These are phyloP conservation scores for Primulina tabacum DNA, from an alignment of 257 asterid species.

Conservation along the genomic window DNA sequence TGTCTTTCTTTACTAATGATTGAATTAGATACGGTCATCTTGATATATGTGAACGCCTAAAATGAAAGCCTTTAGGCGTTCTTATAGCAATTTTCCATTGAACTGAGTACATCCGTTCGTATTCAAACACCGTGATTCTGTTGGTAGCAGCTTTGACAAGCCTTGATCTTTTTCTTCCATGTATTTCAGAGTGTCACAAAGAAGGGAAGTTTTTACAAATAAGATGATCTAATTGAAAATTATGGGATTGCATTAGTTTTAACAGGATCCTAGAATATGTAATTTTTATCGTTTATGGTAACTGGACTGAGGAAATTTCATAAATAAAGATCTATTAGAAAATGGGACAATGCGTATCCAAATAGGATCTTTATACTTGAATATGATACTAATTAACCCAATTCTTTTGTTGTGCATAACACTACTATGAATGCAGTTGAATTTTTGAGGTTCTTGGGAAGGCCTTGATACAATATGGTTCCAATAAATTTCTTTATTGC, in stretches of 20 bases:
- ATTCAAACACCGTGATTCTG: not conserved
- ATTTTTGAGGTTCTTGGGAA: not conserved
- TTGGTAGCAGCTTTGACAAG: not conserved
- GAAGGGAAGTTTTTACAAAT: constrained; percentile 9
- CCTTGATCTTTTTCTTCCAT: not conserved
- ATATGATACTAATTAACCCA: constrained; percentile 2
- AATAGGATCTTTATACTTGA: not conserved
- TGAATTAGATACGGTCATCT: constrained; percentile 1
- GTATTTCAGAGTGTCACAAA: not conserved
- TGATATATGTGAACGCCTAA: not conserved
- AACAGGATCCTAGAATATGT: not conserved
- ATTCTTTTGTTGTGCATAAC: not conserved
- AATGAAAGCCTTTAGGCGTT: not conserved
- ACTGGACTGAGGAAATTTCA: not conserved
- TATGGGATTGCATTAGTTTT: not conserved
- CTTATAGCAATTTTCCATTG: not conserved
- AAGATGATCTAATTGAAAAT: constrained; percentile 10
- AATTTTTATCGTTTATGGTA: not conserved
- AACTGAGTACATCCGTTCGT: not conserved
- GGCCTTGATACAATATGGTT: not conserved
- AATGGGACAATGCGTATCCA: not conserved
- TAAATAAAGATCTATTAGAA: not conserved
- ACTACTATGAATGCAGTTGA: not conserved
- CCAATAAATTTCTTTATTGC: not conserved
- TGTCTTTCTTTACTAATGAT: constrained; percentile 5